A percentile compares a stretch with the other conserved stretches of the same genome.
These are phyloP conservation scores for Nicotiana knightiana DNA, from an alignment of 257 asterid species.

Conservation along the genomic window DNA sequence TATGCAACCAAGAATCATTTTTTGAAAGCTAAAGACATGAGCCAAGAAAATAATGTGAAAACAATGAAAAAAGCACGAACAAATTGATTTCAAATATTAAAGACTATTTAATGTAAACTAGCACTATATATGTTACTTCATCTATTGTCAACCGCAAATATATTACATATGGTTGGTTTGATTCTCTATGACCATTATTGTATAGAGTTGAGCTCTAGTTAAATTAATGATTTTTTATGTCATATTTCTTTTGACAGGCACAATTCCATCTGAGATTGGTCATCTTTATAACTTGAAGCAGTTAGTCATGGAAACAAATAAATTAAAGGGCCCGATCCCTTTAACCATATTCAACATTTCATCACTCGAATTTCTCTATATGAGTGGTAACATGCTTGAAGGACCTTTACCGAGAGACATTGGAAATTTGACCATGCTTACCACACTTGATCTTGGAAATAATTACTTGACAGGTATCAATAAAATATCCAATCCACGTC, in stretches of 20 bases:
- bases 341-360: slow-evolving; percentile 20
- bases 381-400: slow-evolving; percentile 15
- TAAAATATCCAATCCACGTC: no score
- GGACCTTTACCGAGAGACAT: slow-evolving; percentile 30
- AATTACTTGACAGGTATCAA: slow-evolving; percentile 28
- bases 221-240: not conserved
- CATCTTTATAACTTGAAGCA: not conserved
- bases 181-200: no score
- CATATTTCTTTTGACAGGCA: slow-evolving; percentile 5
- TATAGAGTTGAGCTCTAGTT: not conserved
- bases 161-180: no score
- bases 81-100: no score
- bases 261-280: not conserved
- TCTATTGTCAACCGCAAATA: no score
- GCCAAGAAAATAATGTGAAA: no score
- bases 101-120: no score
- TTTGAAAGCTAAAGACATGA: no score
- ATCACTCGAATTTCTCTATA: slow-evolving; percentile 16
- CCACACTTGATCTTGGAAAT: slow-evolving; percentile 12
- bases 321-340: slow-evolving; percentile 19
- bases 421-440: slow-evolving; percentile 24
- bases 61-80: no score
- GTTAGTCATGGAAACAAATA: not conserved
- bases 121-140: no score
- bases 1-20: no score